Conservation (phyloP, 192 early-diverging fungal species). For the Chytriomyces sp. region DNA sequence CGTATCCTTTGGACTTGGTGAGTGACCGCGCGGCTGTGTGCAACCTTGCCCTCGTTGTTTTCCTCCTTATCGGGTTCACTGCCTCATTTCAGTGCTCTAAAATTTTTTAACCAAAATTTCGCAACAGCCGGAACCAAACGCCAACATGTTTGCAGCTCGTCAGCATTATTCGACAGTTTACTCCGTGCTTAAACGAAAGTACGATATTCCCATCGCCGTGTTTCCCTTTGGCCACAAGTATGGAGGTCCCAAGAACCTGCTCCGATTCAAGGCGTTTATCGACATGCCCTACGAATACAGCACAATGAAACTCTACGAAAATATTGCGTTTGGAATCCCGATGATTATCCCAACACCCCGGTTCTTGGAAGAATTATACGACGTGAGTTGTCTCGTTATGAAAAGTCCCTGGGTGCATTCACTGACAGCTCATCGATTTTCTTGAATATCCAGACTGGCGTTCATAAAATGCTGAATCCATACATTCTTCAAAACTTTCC, state of each 20-base stretch:
- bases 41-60: too few species aligned
- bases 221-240: slow-evolving; percentile 23
- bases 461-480: not conserved
- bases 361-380: slow-evolving; percentile 25
- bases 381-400: not conserved
- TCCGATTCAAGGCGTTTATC: slow-evolving; percentile 31
- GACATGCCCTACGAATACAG: slow-evolving; percentile 28
- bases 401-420: not conserved
- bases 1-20: slow-evolving; percentile 24
- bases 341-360: slow-evolving; percentile 24
- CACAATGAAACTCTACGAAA: slow-evolving; percentile 38
- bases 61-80: not conserved
- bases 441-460: not conserved
- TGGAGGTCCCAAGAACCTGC: slow-evolving; percentile 27
- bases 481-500: not conserved
- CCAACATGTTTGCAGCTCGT: not conserved
- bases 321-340: slow-evolving; percentile 23
- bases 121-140: slow-evolving; percentile 3
- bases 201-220: slow-evolving; percentile 12
- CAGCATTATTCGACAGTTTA: slow-evolving; percentile 3
- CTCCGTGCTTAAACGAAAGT: not conserved
- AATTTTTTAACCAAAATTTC: not conserved
- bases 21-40: too few species aligned
- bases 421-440: too few species aligned
- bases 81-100: not conserved